Percentiles rank a stretch among this genome's conserved stretches.
Conservation (phyloP, 2,329 filamentous ascomycete species). For the Chalaropsis thielavioides region DNA sequence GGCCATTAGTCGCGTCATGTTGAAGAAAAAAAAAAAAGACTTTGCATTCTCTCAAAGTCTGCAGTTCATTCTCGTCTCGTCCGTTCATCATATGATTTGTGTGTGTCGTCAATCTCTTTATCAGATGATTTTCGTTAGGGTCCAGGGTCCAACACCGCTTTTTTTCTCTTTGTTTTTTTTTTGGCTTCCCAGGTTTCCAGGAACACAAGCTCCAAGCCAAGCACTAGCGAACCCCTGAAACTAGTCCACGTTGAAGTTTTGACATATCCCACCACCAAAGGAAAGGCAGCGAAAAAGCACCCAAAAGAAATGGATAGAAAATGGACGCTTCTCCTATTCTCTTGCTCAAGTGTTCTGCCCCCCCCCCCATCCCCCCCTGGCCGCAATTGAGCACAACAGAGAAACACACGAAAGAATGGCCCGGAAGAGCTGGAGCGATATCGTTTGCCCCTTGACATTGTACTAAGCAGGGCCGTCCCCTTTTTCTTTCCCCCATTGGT, state of each 20-base stretch:
- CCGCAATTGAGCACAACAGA: no score
- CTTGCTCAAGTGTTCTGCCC: no score
- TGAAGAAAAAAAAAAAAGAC: no score
- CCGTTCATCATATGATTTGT: conserved; percentile 1
- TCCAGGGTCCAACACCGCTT: not conserved
- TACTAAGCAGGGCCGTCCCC: not conserved
- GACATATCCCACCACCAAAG: not conserved
- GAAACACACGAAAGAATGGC: not conserved
- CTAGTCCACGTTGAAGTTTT: conserved; percentile 1
- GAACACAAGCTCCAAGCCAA: not conserved
- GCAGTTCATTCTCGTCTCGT: not conserved
- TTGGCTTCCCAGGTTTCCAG: no score
- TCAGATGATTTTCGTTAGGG: not conserved
- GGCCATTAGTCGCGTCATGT: no score
- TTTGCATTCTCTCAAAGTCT: no score
- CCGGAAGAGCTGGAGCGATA: not conserved
- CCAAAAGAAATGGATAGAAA: not conserved
- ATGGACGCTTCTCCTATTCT: no score
- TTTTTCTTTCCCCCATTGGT: not conserved
- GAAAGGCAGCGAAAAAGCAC: not conserved
- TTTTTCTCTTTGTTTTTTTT: not conserved
- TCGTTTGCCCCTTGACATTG: not conserved
- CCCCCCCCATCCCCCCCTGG: no score
- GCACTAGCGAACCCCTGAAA: conserved; percentile 11
- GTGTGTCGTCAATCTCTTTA: not conserved